These are phyloP conservation scores for Metarhizium rileyi DNA, from an alignment of 2,329 filamentous ascomycete species.

Conservation along the genomic window DNA sequence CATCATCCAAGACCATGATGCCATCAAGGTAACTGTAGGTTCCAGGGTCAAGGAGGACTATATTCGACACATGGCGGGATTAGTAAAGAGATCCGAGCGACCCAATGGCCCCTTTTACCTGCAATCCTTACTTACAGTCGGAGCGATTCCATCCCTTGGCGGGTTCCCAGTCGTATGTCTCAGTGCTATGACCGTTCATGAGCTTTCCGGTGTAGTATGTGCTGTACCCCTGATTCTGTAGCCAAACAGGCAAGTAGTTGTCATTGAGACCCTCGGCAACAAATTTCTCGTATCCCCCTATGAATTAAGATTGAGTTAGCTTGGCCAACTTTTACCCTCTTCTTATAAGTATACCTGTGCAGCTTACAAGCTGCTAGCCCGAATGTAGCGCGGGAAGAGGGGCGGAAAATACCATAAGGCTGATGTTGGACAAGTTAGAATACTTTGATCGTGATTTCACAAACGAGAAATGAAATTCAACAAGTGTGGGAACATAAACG, in stretches of 20 bases:
- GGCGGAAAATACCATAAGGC: conserved; percentile 34
- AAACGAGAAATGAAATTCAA: background rate
- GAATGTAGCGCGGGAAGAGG: background rate
- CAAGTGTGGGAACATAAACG: background rate
- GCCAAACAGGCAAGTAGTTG: conserved; percentile 59
- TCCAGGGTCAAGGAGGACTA: conserved; percentile 26
- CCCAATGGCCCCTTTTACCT: too few relatives aligned
- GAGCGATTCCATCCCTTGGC: conserved; percentile 50
- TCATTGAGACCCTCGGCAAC: conserved; percentile 54
- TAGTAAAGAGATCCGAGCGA: too few relatives aligned
- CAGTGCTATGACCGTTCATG: conserved; percentile 52
- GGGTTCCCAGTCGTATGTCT: conserved; percentile 50
- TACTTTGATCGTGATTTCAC: too few relatives aligned
- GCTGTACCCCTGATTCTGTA: conserved; percentile 58
- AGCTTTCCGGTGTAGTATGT: conserved; percentile 69
- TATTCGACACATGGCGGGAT: conserved; percentile 1
- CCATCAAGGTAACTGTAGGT: conserved; percentile 37
- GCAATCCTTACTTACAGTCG: conserved; percentile 6
- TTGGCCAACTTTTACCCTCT: too few relatives aligned
- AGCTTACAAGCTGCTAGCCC: background rate
- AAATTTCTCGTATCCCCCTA: conserved; percentile 52
- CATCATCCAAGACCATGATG: conserved; percentile 23
- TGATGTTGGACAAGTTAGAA: background rate
- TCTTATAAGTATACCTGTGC: background rate
- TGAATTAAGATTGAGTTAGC: background rate